These are phyloP conservation scores for Kregervanrija fluxuum DNA, from an alignment of 805 yeast species.

Conservation along the genomic window DNA sequence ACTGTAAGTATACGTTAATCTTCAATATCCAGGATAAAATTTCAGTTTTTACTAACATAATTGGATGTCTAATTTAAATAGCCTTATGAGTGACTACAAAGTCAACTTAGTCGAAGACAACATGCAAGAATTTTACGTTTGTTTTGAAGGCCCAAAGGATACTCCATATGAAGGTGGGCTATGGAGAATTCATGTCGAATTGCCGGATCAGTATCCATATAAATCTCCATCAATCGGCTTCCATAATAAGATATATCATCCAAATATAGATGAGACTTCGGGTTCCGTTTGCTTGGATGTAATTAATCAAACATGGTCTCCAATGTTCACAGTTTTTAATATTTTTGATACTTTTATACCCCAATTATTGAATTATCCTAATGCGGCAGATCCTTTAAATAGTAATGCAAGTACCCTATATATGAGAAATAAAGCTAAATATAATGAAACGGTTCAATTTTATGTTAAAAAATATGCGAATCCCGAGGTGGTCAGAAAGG, in stretches of 20 bases:
- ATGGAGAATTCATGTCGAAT: conserved; percentile 88
- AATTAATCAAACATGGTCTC: conserved; percentile 96
- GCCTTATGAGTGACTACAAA: conserved; percentile 86
- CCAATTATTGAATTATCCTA: conserved; percentile 84
- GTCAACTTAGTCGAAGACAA: conserved; percentile 76
- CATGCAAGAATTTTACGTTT: conserved; percentile 80
- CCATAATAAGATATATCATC: conserved; percentile 85
- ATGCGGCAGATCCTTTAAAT: conserved; percentile 90
- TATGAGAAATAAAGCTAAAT: conserved; percentile 57
- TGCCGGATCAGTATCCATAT: conserved; percentile 93
- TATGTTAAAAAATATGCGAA: conserved; percentile 69
- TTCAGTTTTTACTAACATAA: conserved; percentile 3
- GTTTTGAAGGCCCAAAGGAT: conserved; percentile 78
- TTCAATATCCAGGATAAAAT: neutral
- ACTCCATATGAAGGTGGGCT: conserved; percentile 86
- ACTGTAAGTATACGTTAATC: conserved; percentile 39
- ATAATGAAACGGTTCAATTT: conserved; percentile 61
- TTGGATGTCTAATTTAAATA: conserved; percentile 10
- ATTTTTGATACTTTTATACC: conserved; percentile 92
- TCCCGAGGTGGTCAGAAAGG: conserved; percentile 24
- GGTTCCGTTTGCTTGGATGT: conserved; percentile 96
- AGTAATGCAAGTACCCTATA: conserved; percentile 81
- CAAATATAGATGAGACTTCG: conserved; percentile 83
- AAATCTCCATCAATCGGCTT: conserved; percentile 96
- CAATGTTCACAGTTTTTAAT: conserved; percentile 88